Evolutionary conservation across 495 filamentous ascomycete species (phyloP), one percentile per base, ranked within the genome.

Genomic region (Rostrohypoxylon terebratum): DNA sequence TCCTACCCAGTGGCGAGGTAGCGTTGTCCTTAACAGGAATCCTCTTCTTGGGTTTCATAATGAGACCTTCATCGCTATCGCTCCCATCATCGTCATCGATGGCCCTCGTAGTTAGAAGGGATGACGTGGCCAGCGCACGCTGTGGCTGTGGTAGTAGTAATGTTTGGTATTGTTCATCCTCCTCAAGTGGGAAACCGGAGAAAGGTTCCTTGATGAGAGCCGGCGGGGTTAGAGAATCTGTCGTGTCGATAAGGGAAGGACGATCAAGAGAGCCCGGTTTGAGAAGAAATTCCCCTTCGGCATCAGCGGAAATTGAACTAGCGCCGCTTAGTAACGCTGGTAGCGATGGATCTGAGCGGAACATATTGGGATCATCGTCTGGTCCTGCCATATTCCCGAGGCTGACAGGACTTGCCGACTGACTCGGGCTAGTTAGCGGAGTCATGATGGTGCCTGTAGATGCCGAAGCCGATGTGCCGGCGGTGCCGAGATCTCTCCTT

Each of bases 241-340:
- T 81, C 0, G 86, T 85, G 48, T 84, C 81, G 31, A 83, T 81
- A 28, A 80, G 75, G 10, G 78, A 80, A 28, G 77, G 74, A 31
- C 76, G 77, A 47, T 77, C 75, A 31, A 84, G 73, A 5, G 82
- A 75, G 3, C 85, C 85, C 5, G 86, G 86, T n/a, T 78, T 77
- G 58, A 81, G 74, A 13, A 87, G 78, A 47, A 87, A 85, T 33
- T 89, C 86, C 5, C 82, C 85, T 70, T 89, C 87, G 1, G 82
- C 75, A 47, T 88, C 85, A 11, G 83, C 89, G 18, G 90, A 93
- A 18, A 93, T 81, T n/a, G 92, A 94, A 28, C 91, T 92, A n/a
- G 91, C 90, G n/a, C 91, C 89, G 33, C 91, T 93, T 13, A 93
- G 83, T 5, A 94, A 86, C 42, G 92, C 92, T 2, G 92, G 92